Base-by-base conservation (phyloP, 495 filamentous ascomycete genomes). In the Delitschia confertaspora region DNA sequence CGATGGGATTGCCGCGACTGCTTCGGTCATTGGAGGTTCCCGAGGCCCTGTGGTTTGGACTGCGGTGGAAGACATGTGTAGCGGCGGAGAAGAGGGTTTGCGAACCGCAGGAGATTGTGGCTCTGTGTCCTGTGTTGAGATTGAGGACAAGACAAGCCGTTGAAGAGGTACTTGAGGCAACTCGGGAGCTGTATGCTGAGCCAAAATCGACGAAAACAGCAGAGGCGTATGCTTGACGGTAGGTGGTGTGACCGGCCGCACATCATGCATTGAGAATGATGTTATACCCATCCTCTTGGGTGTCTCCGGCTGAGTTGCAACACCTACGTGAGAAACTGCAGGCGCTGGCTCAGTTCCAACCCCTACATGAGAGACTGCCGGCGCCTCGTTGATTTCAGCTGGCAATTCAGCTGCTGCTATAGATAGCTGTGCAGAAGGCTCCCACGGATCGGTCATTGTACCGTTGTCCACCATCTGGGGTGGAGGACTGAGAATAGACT, bases 361-460 rank as follows among this genome's bases (percentile, higher is more conserved):
- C 5, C 20, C 35, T 4, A 38, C 23, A 9, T 27, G 33, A 6
- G 33, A 27, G 5, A 23, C n/a, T n/a, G n/a, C n/a, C n/a, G 56
- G 50, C 1, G 51, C 37, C n/a, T n/a, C n/a, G n/a, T n/a, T 11
- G 33, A 19, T 3, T 6, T 2, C n/a, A 9, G 13, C 13, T 14
- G 36, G 6, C 11, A 5, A n/a, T 24, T 40, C 17, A 6, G 33
- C 36, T 13, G 17, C 35, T 16, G 10, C 10, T n/a, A n/a, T n/a
- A n/a, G n/a, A n/a, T n/a, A n/a, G n/a, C n/a, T 21, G 33, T 10
- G 8, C 21, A 11, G 33, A 22, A 39, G 41, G 11, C 55, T 44
- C 37, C 62, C 49, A 81, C 13, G 82, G 74, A 16, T 95, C 91
- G 2, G 91, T 98, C 87, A 95, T 94, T 57, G 83, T 79, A 25